Evolutionary conservation across 2,329 filamentous ascomycete species (phyloP).

Genomic region (Mycocentrospora acerina): DNA sequence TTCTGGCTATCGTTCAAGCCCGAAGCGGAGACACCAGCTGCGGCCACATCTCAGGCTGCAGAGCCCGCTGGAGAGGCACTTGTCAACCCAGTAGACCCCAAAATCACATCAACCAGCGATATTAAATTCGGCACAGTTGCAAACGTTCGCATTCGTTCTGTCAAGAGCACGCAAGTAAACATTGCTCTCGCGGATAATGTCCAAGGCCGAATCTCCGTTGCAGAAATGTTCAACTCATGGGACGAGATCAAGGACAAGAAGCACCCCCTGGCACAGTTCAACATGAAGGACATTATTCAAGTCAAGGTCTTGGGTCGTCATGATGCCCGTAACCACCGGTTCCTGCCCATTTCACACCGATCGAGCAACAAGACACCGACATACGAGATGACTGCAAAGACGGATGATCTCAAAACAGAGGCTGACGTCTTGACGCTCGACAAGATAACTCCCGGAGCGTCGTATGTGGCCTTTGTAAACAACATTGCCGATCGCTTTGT

Average conservation of each 20-base stretch:
- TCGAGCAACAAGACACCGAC: constrained; percentile 70
- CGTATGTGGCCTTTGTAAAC: constrained; percentile 84
- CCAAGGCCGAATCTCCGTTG: constrained; percentile 90
- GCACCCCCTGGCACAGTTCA: constrained; percentile 74
- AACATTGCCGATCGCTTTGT: constrained; percentile 77
- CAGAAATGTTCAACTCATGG: constrained; percentile 86
- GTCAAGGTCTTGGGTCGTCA: constrained; percentile 85
- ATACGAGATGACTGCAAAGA: constrained; percentile 84
- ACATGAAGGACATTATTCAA: constrained; percentile 67
- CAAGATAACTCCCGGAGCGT: constrained; percentile 69
- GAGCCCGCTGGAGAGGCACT: constrained; percentile 43
- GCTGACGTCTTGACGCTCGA: constrained; percentile 69
- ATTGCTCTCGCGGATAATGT: constrained; percentile 84
- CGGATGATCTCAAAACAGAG: constrained; percentile 54
- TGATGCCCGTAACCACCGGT: constrained; percentile 85
- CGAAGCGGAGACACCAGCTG: constrained; percentile 46
- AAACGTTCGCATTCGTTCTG: constrained; percentile 75
- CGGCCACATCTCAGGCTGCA: constrained; percentile 19
- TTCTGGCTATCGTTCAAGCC: constrained; percentile 67
- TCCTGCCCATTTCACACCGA: constrained; percentile 86
- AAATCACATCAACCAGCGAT: constrained; percentile 67
- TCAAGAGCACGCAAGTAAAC: constrained; percentile 91
- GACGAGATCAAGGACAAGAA: constrained; percentile 83
- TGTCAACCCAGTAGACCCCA: constrained; percentile 65
- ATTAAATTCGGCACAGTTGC: constrained; percentile 71